Evolutionary conservation across 2,329 filamentous ascomycete species (phyloP), one percentile per base, ranked within the genome.

Genomic region (Lachnellula cervina): DNA sequence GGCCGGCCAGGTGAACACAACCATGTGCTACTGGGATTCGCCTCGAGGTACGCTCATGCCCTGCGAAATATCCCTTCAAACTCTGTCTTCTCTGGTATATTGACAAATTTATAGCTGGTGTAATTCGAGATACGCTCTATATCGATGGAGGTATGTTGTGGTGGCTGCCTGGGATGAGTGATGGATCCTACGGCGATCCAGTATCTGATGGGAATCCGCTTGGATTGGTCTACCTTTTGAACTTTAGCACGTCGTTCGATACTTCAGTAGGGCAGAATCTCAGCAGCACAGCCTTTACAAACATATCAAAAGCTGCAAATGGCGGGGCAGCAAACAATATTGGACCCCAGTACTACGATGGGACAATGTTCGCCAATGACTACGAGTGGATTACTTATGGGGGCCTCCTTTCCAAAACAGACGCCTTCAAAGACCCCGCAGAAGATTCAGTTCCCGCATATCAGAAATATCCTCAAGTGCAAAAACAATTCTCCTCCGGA

Each of bases 351-450:
- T 87, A 80, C 58, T 58, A 75, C 16, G 84, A 87, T 57, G 87
- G 87, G 2, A 80, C 75, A 7, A 80, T 89, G 72, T 78, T 90
- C 34, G 78, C 77, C 48, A 89, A 88, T 62, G 73, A 88, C 56
- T 71, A 77, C 49, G 78, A 86, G 57, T 83, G 84, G 63, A 84
- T 78, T 62, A 73, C 85, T 2, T 89, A 85, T 52, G 87, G 86
- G 17, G 87, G 87, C 0, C 65, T 83, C 25, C 46, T 77, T 7
- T 56, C 44, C 4, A 55, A 69, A 3, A 76, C 72, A 0, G 65
- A 68, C 0, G 64, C 64, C 3, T 75, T 71, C 49, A 57, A 69
- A 0, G 51, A 69, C 1, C 81, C 80, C 0, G 65, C 68, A n/a
- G 68, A 55, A 1, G 64, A 84, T 54, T 61, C 72, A 0, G 71